Percentiles rank a stretch among this genome's conserved stretches.
Conservation (phyloP, 768 basidiomycete species). For the Russula earlei region DNA sequence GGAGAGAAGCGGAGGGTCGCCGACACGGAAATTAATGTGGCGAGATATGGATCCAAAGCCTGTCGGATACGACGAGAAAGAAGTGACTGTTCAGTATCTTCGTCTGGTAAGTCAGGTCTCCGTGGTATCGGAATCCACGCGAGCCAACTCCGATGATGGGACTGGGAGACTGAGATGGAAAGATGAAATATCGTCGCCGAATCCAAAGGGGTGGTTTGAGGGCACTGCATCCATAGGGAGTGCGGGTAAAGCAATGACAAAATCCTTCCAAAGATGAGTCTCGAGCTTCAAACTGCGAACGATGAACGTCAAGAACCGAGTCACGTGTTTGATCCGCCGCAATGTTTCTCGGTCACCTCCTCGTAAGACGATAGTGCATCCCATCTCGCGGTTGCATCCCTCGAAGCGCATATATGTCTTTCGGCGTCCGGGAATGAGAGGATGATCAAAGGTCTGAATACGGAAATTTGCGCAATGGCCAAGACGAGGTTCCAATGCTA, state of each 20-base stretch:
- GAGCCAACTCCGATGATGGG: not conserved
- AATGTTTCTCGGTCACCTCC: conserved; percentile 79
- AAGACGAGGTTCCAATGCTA: conserved; percentile 80
- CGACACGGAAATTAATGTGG: conserved; percentile 88
- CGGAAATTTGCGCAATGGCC: conserved; percentile 82
- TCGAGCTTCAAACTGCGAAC: conserved; percentile 92
- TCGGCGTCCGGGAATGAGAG: conserved; percentile 83
- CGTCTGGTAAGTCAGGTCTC: conserved; percentile 43
- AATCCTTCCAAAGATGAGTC: conserved; percentile 89
- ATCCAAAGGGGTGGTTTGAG: conserved; percentile 21
- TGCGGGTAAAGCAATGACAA: conserved; percentile 63
- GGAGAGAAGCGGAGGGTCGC: conserved; percentile 88
- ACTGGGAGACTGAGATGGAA: not conserved
- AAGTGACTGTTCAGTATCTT: conserved; percentile 58
- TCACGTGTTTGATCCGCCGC: conserved; percentile 82
- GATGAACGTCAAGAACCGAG: conserved; percentile 84
- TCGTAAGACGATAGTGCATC: conserved; percentile 87
- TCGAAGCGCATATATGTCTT: conserved; percentile 99
- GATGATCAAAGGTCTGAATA: conserved; percentile 91
- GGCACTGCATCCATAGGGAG: conserved; percentile 62
- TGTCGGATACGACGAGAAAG: conserved; percentile 72
- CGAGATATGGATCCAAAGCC: conserved; percentile 74
- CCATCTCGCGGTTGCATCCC: conserved; percentile 86
- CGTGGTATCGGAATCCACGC: not conserved
- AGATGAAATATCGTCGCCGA: not conserved